These are phyloP conservation scores for Ceratobasidium sp. DNA, from an alignment of 1,284 basidiomycete species.

Conservation along the genomic window DNA sequence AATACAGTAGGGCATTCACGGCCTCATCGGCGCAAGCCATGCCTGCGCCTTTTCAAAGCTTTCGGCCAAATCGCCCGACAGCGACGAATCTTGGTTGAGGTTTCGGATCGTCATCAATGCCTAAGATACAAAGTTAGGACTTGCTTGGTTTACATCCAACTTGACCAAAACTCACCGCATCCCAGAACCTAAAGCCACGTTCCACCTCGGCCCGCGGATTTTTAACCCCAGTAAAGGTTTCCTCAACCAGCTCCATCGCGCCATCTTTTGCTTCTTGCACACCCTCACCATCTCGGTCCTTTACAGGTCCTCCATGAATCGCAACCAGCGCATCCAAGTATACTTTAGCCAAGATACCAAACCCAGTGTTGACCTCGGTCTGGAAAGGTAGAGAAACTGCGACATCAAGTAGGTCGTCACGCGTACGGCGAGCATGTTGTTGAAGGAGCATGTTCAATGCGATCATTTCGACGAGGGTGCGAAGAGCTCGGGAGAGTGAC, in stretches of 20 bases:
- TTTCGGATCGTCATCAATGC: slow-evolving; percentile 90
- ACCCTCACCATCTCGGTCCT: slow-evolving; percentile 79
- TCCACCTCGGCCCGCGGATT: slow-evolving; percentile 89
- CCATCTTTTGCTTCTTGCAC: slow-evolving; percentile 87
- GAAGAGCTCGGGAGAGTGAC: slow-evolving; percentile 88
- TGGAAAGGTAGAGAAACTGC: slow-evolving; percentile 94
- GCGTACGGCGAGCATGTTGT: slow-evolving; percentile 84
- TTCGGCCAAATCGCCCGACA: slow-evolving; percentile 86
- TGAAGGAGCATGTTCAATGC: slow-evolving; percentile 93
- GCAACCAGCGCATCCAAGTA: slow-evolving; percentile 92
- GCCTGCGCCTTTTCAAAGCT: slow-evolving; percentile 96
- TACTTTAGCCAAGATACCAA: slow-evolving; percentile 97
- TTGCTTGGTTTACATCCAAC: neutral
- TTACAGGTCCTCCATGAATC: slow-evolving; percentile 85
- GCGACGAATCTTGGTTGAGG: slow-evolving; percentile 84
- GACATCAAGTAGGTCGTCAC: slow-evolving; percentile 95
- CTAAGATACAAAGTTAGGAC: slow-evolving; percentile 49
- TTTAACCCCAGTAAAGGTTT: slow-evolving; percentile 94
- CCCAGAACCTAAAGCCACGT: slow-evolving; percentile 98
- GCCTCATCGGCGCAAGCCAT: slow-evolving; percentile 93
- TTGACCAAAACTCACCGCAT: slow-evolving; percentile 76
- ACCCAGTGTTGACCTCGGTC: slow-evolving; percentile 96
- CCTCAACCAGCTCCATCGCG: slow-evolving; percentile 92
- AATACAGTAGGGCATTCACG: slow-evolving; percentile 62
- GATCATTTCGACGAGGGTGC: slow-evolving; percentile 92